phyloP scores from a whole-genome alignment of 495 filamentous ascomycete species.

The Penicillium malachiteum region DNA sequence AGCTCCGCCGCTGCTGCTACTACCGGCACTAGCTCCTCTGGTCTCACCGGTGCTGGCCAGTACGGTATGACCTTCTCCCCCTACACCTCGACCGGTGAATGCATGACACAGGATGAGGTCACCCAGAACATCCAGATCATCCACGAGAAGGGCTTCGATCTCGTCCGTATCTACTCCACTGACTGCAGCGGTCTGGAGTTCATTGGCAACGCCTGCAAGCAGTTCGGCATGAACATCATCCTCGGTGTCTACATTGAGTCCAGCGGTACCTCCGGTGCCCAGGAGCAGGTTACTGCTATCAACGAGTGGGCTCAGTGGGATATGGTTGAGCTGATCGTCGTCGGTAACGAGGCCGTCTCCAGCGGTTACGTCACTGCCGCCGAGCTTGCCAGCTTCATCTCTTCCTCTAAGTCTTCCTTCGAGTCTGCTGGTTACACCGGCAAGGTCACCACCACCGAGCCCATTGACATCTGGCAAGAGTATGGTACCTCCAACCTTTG shows the following conservation, averaged over 20 bases:
- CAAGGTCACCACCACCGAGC: constrained; percentile 81
- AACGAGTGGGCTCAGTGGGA: constrained; percentile 72
- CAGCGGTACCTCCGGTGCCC: constrained; percentile 56
- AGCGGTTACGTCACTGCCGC: constrained; percentile 59
- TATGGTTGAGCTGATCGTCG: constrained; percentile 72
- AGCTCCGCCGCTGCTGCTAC: constrained; percentile 15
- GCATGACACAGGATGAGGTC: constrained; percentile 67
- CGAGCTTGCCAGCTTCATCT: constrained; percentile 69
- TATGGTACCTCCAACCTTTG: constrained; percentile 59
- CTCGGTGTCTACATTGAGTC: constrained; percentile 79
- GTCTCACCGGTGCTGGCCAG: constrained; percentile 27
- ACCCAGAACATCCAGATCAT: constrained; percentile 66
- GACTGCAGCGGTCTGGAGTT: constrained; percentile 80
- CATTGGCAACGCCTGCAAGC: constrained; percentile 63
- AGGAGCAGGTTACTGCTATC: constrained; percentile 70
- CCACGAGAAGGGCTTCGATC: constrained; percentile 69
- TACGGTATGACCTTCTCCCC: constrained; percentile 95
- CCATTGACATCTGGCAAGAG: constrained; percentile 66
- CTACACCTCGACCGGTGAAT: constrained; percentile 60
- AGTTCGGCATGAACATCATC: constrained; percentile 71
- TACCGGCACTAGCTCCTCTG: constrained; percentile 14
- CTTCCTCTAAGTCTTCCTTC: constrained; percentile 47
- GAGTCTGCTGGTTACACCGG: constrained; percentile 66
- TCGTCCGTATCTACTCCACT: constrained; percentile 86
- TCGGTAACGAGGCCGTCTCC: constrained; percentile 89